Evolutionary conservation across 2,329 filamentous ascomycete species (phyloP).

Genomic region (Arthrobotrys sphaeroides): DNA sequence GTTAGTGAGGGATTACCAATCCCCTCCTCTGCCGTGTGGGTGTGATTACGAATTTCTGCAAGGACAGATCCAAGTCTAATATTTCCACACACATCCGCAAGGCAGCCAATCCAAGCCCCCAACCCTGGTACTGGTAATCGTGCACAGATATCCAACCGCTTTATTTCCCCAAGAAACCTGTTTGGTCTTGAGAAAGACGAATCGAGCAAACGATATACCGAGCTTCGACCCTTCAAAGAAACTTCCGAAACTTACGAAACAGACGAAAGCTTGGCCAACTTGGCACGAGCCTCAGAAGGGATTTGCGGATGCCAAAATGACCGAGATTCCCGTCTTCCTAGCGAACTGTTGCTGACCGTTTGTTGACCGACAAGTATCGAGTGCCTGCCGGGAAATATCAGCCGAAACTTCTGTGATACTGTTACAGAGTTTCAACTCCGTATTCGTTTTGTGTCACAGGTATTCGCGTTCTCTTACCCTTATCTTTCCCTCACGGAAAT

Average conservation of each 20-base stretch:
- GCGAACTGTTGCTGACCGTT: not conserved
- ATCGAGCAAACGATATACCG: constrained; percentile 22
- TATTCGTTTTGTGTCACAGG: not conserved
- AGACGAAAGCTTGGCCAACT: constrained; percentile 26
- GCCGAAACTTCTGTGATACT: constrained; percentile 30
- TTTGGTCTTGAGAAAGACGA: constrained; percentile 3
- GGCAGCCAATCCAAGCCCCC: not conserved
- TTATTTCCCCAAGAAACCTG: not conserved
- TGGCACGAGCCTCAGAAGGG: not conserved
- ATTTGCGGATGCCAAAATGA: constrained; percentile 2
- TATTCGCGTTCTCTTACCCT: too few relatives aligned
- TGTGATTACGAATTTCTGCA: constrained; percentile 38
- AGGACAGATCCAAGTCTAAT: not conserved
- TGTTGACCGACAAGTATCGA: constrained; percentile 21
- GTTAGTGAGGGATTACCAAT: constrained; percentile 48
- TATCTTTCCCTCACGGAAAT: not conserved
- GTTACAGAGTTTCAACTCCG: not conserved
- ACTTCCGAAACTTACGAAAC: constrained; percentile 21
- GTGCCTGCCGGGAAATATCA: not conserved
- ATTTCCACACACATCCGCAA: not conserved
- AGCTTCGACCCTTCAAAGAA: constrained; percentile 16
- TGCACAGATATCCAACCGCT: constrained; percentile 40
- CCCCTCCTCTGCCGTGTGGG: constrained; percentile 21
- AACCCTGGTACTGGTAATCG: constrained; percentile 21
- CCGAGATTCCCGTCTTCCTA: not conserved